Percentiles rank a stretch among this genome's conserved stretches.
phyloP scores from a whole-genome alignment of 345 rosid species.

The Lepidium africanum region DNA sequence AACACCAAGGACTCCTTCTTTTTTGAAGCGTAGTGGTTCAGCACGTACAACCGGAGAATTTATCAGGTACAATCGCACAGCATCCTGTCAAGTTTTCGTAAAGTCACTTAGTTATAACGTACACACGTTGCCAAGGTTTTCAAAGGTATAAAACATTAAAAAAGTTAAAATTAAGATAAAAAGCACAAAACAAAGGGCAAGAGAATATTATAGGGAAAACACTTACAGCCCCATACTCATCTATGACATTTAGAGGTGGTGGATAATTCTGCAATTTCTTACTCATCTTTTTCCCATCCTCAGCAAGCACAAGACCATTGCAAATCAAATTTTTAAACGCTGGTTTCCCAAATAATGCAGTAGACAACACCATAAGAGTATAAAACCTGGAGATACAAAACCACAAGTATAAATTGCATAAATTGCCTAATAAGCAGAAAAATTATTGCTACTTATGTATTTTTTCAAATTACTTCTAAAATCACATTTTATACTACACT shows the following conservation, averaged over 20 bases:
- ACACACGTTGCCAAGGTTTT: background rate
- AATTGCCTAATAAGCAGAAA: background rate
- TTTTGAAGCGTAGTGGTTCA: constrained; percentile 87
- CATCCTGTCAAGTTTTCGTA: constrained; percentile 50
- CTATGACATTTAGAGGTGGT: constrained; percentile 76
- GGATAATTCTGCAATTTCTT: constrained; percentile 89
- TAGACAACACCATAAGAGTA: constrained; percentile 97
- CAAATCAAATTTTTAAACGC: constrained; percentile 91
- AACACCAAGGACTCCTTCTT: constrained; percentile 85
- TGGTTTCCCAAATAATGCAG: constrained; percentile 92
- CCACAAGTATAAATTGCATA: background rate
- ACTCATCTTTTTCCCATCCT: constrained; percentile 99
- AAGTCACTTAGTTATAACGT: constrained; percentile 2
- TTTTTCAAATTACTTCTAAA: background rate
- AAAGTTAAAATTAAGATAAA: background rate
- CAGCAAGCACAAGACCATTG: constrained; percentile 96
- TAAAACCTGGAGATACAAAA: constrained; percentile 58
- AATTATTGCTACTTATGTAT: background rate
- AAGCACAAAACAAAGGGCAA: background rate
- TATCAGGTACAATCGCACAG: constrained; percentile 82
- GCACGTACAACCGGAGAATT: constrained; percentile 99
- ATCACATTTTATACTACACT: background rate
- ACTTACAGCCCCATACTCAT: constrained; percentile 95
- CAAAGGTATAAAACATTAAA: background rate
- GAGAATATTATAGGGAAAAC: background rate